Evolutionary conservation across 2,329 filamentous ascomycete genomes (phyloP).

Genomic region (Fusarium sp.): DNA sequence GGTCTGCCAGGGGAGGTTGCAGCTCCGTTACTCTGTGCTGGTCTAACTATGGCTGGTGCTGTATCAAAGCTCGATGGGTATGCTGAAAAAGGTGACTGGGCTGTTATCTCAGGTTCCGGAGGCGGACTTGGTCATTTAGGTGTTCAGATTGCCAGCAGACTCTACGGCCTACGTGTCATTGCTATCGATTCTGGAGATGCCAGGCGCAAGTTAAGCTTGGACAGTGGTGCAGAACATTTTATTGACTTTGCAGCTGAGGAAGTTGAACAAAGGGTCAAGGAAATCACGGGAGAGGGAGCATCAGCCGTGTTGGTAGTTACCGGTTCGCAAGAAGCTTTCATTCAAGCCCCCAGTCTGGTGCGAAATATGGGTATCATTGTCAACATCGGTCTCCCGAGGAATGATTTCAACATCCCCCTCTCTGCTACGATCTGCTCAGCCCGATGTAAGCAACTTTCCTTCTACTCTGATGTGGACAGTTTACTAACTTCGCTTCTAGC

Average conservation of each 20-base stretch:
- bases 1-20: constrained; percentile 39
- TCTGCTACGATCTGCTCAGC: constrained; percentile 43
- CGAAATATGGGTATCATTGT: constrained; percentile 47
- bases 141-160: constrained; percentile 48
- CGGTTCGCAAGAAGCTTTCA: constrained; percentile 45
- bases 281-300: constrained; percentile 47
- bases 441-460: constrained; percentile 3
- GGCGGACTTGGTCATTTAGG: constrained; percentile 53
- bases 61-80: constrained; percentile 34
- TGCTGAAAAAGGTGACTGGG: constrained; percentile 43
- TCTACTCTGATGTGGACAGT: accelerated
- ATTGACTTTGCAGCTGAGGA: constrained; percentile 46
- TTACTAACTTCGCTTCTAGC: constrained; percentile 1
- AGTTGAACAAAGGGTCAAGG: constrained; percentile 39
- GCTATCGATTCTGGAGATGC: constrained; percentile 47
- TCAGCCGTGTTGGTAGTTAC: constrained; percentile 48
- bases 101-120: constrained; percentile 50
- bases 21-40: constrained; percentile 51
- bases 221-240: constrained; percentile 46
- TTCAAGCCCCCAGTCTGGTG: constrained; percentile 39
- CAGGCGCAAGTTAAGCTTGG: constrained; percentile 40
- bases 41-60: constrained; percentile 51
- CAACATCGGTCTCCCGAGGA: constrained; percentile 44
- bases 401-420: constrained; percentile 48
- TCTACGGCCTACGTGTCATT: constrained; percentile 44